phyloP scores from a whole-genome alignment of 2,329 filamentous ascomycete species.

The Emergomyces pasteurianus region DNA sequence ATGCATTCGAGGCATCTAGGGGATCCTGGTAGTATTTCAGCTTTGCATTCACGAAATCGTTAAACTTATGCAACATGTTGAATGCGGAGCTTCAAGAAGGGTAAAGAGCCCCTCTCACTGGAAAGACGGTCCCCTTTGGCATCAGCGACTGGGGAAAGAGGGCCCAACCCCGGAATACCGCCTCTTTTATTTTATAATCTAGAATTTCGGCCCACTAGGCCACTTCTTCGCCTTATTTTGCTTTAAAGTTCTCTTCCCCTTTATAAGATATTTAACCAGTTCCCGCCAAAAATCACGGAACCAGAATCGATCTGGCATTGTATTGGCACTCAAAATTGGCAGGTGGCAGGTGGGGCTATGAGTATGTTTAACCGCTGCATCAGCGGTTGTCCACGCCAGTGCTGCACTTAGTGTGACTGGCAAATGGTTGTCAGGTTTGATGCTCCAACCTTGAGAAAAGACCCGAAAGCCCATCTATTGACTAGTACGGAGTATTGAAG shows the following conservation, averaged over 20 bases:
- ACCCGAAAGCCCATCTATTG: background rate
- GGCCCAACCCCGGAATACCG: background rate
- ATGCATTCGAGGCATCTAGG: background rate
- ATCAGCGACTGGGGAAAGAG: background rate
- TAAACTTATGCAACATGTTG: conserved; percentile 5
- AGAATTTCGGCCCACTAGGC: background rate
- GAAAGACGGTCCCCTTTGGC: background rate
- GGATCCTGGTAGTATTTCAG: conserved; percentile 1
- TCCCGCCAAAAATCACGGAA: background rate
- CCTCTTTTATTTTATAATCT: background rate
- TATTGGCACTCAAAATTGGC: conserved; percentile 5
- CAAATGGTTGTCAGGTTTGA: background rate
- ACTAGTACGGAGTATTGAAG: background rate
- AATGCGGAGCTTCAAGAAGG: conserved; percentile 6
- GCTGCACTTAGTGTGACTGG: background rate
- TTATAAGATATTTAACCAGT: background rate
- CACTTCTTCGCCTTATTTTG: background rate
- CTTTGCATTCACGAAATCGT: conserved; percentile 1
- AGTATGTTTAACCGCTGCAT: conserved; percentile 21
- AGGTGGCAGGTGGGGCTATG: conserved; percentile 22
- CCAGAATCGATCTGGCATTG: background rate
- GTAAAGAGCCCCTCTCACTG: conserved; percentile 4
- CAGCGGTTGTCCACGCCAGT: background rate
- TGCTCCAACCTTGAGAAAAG: background rate
- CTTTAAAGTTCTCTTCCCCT: background rate